A percentile compares a stretch with the other conserved stretches of the same genome.
Conservation (phyloP, 2,329 filamentous ascomycete genomes). For the Chaetomiaceae sp. region DNA sequence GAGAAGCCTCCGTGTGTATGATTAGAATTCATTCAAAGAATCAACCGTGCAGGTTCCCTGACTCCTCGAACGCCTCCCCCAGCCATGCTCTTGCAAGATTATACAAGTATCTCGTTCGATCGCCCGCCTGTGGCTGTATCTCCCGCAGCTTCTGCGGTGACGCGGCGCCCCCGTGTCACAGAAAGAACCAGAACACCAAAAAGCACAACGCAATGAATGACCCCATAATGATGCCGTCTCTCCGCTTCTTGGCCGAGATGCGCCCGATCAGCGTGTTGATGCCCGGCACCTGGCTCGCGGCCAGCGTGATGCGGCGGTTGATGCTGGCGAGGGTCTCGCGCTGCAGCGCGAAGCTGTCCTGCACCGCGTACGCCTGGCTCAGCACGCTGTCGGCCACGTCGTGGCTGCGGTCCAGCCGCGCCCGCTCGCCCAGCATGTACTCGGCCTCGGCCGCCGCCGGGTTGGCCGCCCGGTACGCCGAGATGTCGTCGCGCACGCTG, state of each 20-base stretch:
- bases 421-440: constrained; percentile 91
- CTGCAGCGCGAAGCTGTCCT: constrained; percentile 83
- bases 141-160: not conserved
- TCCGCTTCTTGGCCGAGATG: constrained; percentile 90
- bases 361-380: constrained; percentile 92
- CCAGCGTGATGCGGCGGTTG: constrained; percentile 81
- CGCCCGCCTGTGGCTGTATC: not conserved
- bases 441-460: constrained; percentile 82
- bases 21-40: too few species aligned
- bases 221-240: constrained; percentile 91
- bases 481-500: constrained; percentile 87
- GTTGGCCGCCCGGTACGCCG: constrained; percentile 77
- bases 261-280: constrained; percentile 86
- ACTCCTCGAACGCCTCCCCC: constrained; percentile 5
- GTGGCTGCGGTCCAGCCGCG: constrained; percentile 81
- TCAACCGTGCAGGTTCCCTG: too few species aligned
- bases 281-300: constrained; percentile 85
- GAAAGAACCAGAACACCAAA: constrained; percentile 73
- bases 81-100: not conserved
- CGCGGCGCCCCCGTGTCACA: constrained; percentile 35
- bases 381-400: constrained; percentile 84
- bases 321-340: constrained; percentile 83
- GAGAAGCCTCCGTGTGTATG: too few species aligned
- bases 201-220: constrained; percentile 89
- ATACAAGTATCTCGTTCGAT: not conserved